These are phyloP conservation scores for Cystobasidium ongulense DNA, from an alignment of 768 basidiomycete species.

Conservation along the genomic window DNA sequence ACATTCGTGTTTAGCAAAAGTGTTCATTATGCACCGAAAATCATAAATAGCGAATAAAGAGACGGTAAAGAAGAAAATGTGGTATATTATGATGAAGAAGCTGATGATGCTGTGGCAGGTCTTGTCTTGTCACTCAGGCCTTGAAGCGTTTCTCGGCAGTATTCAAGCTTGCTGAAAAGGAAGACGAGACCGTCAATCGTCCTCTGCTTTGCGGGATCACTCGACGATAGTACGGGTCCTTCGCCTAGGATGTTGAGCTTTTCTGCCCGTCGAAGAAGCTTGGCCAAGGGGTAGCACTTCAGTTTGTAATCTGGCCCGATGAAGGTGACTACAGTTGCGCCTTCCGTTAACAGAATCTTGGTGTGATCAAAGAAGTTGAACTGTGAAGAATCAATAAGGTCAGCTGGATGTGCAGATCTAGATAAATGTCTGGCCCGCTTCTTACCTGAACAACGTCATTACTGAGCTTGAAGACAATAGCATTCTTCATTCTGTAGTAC, in stretches of 20 bases:
- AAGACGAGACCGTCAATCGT: conserved; percentile 16
- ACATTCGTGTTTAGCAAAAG: not conserved
- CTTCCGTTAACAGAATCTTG: conserved; percentile 77
- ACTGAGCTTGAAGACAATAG: conserved; percentile 91
- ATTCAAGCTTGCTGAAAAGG: conserved; percentile 70
- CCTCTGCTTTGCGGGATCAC: conserved; percentile 6
- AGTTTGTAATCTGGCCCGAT: conserved; percentile 51
- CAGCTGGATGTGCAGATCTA: not conserved
- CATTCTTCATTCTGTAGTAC: conserved; percentile 92
- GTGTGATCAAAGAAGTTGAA: conserved; percentile 99
- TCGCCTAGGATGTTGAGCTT: conserved; percentile 22
- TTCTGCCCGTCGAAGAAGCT: conserved; percentile 33
- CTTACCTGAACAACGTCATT: conserved; percentile 88
- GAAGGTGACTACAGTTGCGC: conserved; percentile 71
- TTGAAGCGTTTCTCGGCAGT: conserved; percentile 70
- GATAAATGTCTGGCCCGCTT: conserved; percentile 11
- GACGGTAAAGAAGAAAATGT: not conserved
- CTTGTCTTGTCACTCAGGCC: conserved; percentile 26
- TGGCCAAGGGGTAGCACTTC: conserved; percentile 33
- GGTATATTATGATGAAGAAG: not conserved
- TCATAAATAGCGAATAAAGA: not conserved
- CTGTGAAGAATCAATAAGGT: conserved; percentile 48
- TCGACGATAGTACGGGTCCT: not conserved
- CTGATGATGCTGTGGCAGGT: not conserved
- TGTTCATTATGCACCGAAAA: not conserved